Percentiles rank a stretch among this genome's conserved stretches.
phyloP scores from a whole-genome alignment of 257 asterid species.

The Parsonsia alboflavescens region DNA sequence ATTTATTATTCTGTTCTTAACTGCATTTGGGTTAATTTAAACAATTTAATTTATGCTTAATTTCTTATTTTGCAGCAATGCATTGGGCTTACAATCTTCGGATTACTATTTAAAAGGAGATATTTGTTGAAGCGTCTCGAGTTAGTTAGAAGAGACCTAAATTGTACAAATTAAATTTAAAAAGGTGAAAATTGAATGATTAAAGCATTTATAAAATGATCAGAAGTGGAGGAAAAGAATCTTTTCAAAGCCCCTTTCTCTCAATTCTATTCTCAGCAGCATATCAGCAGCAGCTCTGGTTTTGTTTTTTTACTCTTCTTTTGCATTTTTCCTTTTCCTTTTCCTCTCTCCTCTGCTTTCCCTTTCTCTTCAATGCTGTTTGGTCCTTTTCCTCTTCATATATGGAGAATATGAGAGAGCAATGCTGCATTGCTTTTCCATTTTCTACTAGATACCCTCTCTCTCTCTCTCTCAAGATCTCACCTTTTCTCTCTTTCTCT shows the following conservation, averaged over 20 bases:
- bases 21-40: too few species aligned
- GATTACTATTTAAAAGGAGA: too few species aligned
- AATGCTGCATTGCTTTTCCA: slow-evolving; percentile 25
- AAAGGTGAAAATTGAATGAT: neutral
- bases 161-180: neutral
- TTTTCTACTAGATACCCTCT: slow-evolving; percentile 8
- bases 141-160: neutral
- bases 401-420: slow-evolving; percentile 26
- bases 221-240: slow-evolving; percentile 28
- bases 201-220: neutral
- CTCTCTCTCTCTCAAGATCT: neutral
- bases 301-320: slow-evolving; percentile 8
- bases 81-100: too few species aligned
- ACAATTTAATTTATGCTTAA: too few species aligned
- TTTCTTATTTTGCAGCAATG: too few species aligned
- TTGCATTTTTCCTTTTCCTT: neutral
- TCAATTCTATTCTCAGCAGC: slow-evolving; percentile 7
- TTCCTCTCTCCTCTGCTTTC: slow-evolving; percentile 21
- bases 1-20: too few species aligned
- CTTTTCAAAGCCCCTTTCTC: slow-evolving; percentile 20
- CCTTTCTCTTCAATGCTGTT: slow-evolving; percentile 35
- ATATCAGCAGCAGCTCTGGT: slow-evolving; percentile 6
- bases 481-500: neutral
- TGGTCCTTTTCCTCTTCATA: slow-evolving; percentile 32
- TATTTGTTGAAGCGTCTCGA: too few species aligned